These are phyloP conservation scores for Macroventuria anomochaeta DNA, from an alignment of 2,329 filamentous ascomycete genomes.

Conservation along the genomic window DNA sequence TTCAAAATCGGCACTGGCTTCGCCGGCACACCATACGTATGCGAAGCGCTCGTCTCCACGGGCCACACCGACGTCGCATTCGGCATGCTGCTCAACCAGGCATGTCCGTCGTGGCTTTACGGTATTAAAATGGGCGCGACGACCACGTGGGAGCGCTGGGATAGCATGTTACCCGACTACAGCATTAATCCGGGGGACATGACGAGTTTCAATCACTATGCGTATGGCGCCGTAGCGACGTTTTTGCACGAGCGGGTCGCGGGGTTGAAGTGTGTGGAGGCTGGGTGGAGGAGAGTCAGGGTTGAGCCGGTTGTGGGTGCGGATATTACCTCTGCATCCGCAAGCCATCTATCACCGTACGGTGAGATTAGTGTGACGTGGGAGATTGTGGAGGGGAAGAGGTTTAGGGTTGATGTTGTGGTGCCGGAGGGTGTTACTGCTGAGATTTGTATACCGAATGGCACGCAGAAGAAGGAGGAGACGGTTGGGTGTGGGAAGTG, in stretches of 20 bases:
- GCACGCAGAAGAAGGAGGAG: not conserved
- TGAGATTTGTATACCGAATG: not conserved
- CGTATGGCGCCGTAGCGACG: conserved; percentile 52
- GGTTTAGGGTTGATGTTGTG: not conserved
- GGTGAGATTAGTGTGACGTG: not conserved
- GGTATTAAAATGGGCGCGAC: conserved; percentile 56
- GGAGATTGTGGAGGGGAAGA: not conserved
- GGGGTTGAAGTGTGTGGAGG: not conserved
- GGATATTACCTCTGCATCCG: not conserved
- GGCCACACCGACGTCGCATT: conserved; percentile 18
- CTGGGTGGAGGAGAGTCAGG: not conserved
- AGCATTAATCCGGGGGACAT: conserved; percentile 55
- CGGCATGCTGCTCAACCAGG: conserved; percentile 48
- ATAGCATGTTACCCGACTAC: conserved; percentile 55
- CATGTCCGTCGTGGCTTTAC: conserved; percentile 57
- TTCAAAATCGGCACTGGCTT: conserved; percentile 23
- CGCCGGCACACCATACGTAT: conserved; percentile 19
- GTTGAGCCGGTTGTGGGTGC: not conserved
- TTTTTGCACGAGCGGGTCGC: conserved; percentile 44
- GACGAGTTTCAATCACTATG: conserved; percentile 44
- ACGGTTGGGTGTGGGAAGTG: not conserved
- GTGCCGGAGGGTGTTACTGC: not conserved
- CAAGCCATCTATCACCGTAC: not conserved
- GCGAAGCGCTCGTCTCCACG: conserved; percentile 1
- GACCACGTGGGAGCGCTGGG: conserved; percentile 60